Conservation (phyloP, 106 monocot species). For the Agapanthus africanus region DNA sequence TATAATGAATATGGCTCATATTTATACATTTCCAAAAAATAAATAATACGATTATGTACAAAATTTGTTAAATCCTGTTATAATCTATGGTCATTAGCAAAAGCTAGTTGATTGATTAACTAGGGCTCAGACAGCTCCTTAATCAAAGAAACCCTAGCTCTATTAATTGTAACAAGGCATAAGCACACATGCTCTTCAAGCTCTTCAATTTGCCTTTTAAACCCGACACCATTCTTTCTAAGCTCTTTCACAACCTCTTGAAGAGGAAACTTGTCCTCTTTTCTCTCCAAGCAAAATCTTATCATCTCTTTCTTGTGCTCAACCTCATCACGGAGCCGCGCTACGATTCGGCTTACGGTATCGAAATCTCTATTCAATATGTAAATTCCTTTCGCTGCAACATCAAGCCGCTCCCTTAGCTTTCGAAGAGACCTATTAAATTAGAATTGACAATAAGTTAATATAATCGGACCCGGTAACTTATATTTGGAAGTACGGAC, state of each 20-base stretch:
- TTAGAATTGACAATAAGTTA: too few species aligned
- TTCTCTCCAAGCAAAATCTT: conserved; percentile 21
- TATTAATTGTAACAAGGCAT: conserved; percentile 28
- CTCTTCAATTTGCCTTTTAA: conserved; percentile 29
- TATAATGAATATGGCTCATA: background rate
- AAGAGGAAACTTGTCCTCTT: conserved; percentile 16
- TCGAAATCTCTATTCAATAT: conserved; percentile 32
- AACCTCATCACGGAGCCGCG: conserved; percentile 12
- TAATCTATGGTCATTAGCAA: too few species aligned
- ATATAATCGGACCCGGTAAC: too few species aligned
- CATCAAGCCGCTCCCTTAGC: conserved; percentile 18
- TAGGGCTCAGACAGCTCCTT: conserved; percentile 14
- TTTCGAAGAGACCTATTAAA: conserved; percentile 10
- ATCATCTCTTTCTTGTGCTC: conserved; percentile 24
- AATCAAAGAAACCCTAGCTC: conserved; percentile 27
- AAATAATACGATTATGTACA: background rate
- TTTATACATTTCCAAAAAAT: background rate
- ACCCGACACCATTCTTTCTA: conserved; percentile 5
- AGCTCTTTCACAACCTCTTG: conserved; percentile 33
- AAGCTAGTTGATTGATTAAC: background rate
- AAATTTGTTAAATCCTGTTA: too few species aligned
- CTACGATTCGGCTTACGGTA: conserved; percentile 28
- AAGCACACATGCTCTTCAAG: conserved; percentile 41
- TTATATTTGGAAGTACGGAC: too few species aligned
- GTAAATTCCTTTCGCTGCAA: conserved; percentile 28